phyloP scores from a whole-genome alignment of 805 yeast genomes.

The Jamesozyma lodderae region DNA sequence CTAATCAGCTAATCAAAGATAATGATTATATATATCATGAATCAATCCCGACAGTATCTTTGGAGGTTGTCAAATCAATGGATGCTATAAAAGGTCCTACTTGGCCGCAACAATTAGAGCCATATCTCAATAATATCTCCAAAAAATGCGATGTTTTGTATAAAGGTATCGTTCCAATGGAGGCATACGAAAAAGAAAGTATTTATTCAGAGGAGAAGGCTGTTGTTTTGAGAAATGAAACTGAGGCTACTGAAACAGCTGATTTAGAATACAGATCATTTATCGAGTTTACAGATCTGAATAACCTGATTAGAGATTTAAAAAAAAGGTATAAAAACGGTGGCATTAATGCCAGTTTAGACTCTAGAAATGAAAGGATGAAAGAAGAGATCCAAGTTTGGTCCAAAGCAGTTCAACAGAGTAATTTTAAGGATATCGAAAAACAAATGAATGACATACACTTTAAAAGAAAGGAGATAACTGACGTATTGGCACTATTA shows the following conservation, averaged over 20 bases:
- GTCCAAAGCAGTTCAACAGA: constrained; percentile 21
- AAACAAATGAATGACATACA: constrained; percentile 32
- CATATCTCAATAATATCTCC: constrained; percentile 32
- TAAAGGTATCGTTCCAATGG: constrained; percentile 72
- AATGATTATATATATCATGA: constrained; percentile 88
- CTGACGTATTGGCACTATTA: constrained; percentile 26
- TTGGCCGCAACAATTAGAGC: constrained; percentile 48
- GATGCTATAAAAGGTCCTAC: constrained; percentile 62
- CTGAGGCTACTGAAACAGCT: constrained; percentile 67
- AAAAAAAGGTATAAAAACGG: constrained; percentile 31
- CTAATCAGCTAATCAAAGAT: constrained; percentile 52
- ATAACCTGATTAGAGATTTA: constrained; percentile 51
- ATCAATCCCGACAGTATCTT: constrained; percentile 44
- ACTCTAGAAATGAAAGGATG: constrained; percentile 21
- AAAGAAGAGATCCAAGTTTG: constrained; percentile 27
- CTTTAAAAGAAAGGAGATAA: constrained; percentile 28
- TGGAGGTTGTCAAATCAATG: constrained; percentile 35
- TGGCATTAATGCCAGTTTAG: constrained; percentile 14
- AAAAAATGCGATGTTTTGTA: constrained; percentile 46
- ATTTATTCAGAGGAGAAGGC: constrained; percentile 87
- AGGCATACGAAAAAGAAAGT: constrained; percentile 80
- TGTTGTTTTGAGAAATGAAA: constrained; percentile 57
- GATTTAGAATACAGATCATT: constrained; percentile 72
- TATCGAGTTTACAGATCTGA: constrained; percentile 71
- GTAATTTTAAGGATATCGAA: constrained; percentile 23